phyloP scores from a whole-genome alignment of 2,329 filamentous ascomycete species.

The Zymoseptoria tritici region DNA sequence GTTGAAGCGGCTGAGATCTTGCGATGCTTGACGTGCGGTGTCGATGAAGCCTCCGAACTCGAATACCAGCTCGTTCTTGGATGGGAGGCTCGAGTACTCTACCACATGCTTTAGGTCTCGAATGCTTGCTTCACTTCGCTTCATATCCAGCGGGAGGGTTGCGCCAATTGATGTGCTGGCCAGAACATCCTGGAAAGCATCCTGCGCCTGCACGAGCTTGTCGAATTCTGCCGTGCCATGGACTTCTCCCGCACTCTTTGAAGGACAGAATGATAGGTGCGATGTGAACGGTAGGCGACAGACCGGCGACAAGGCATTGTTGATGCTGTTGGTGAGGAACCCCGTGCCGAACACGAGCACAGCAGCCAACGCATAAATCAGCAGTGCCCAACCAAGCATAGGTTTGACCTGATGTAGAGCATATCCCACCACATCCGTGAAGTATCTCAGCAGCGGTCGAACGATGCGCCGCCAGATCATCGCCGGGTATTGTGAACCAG shows the following conservation, averaged over 20 bases:
- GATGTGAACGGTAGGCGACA: constrained; percentile 62
- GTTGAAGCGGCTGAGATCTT: constrained; percentile 67
- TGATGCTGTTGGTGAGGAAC: constrained; percentile 54
- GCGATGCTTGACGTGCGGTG: constrained; percentile 55
- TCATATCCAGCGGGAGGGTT: constrained; percentile 69
- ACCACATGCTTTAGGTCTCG: constrained; percentile 68
- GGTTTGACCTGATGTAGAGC: constrained; percentile 57
- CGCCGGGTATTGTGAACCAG: constrained; percentile 7
- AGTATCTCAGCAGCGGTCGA: constrained; percentile 40
- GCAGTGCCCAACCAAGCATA: constrained; percentile 54
- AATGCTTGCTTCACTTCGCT: constrained; percentile 65
- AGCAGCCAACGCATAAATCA: constrained; percentile 55
- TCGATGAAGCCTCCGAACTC: constrained; percentile 73
- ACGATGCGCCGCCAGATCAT: constrained; percentile 29
- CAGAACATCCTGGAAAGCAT: constrained; percentile 68
- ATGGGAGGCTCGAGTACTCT: constrained; percentile 59
- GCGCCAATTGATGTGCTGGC: constrained; percentile 59
- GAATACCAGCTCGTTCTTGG: constrained; percentile 61
- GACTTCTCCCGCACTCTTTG: constrained; percentile 11
- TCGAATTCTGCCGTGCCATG: constrained; percentile 56
- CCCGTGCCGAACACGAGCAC: constrained; percentile 54
- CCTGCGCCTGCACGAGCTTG: constrained; percentile 64
- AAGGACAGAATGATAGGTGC: constrained; percentile 56
- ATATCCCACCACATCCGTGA: constrained; percentile 49
- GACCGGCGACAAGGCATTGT: constrained; percentile 57